Base-by-base conservation (phyloP, 2,329 filamentous ascomycete species). In the Waltergamsia citrina region DNA sequence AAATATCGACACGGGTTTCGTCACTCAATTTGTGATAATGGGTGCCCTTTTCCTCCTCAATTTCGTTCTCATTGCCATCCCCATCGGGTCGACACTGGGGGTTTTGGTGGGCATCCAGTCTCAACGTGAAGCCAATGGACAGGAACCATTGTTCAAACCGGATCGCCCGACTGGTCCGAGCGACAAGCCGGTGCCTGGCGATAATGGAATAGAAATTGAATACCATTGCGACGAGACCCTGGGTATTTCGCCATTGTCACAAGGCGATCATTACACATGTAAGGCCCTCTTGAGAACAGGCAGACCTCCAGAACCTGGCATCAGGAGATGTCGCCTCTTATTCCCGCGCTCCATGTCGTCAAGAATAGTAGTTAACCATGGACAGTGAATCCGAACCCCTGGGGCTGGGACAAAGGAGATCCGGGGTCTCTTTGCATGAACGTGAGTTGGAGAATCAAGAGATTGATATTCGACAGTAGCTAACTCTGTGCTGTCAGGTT, bases 381-480 rank as follows among this genome's bases (percentile, higher is more conserved):
- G 23, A 12, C 37, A 72, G 69, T 71, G 36, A 72, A 73, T 44
- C 69, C 69, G 30, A 73, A 73, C 42, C 69, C 71, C 50, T 73
- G 69, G 69, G 66, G 65, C 42, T 59, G 64, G 46, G 42, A 53
- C 16, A 43, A 51, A 10, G 53, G 53, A 8, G 47, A 53, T 12
- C 44, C 48, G 3, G 65, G 66, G 24, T 48, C 43, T 14, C 47
- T 73, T 18, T 74, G 70, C 48, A 59, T 74, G 59, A 67, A 70
- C 53, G 69, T 72, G 54, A 51, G 69, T 59, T 15, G 32, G 14
- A 35, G 7, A n/a, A n/a, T n/a, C n/a, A n/a, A n/a, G n/a, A n/a
- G n/a, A n/a, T n/a, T n/a, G n/a, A n/a, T n/a, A n/a, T n/a, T n/a
- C n/a, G n/a, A n/a, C n/a, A n/a, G n/a, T 15, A 18, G 32, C 20